Base-by-base conservation (phyloP, 2,329 filamentous ascomycete genomes). In the Elsinoe perseae region DNA sequence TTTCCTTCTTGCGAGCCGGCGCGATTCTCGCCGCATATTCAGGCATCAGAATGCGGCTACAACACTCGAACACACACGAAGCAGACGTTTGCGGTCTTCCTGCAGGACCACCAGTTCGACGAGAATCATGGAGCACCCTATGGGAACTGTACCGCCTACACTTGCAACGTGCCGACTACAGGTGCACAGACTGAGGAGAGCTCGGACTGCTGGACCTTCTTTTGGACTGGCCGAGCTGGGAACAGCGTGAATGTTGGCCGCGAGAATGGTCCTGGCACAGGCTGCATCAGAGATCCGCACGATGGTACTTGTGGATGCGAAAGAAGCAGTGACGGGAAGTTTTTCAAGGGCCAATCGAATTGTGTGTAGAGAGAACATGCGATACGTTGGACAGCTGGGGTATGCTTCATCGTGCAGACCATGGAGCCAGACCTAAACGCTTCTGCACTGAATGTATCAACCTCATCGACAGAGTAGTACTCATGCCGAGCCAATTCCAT, bases 121-220 rank as follows among this genome's bases (percentile, higher is more conserved):
- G 58, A 59, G 9, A 60, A 61, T 57, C 54, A 73, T 53, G 74
- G 74, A 12, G 68, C 66, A 1, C 73, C 73, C 1, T 76, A 76
- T 59, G 73, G 73, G 3, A 76, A 72, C 2, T 76, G 69, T 61
- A 63, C 58, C 8, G 68, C 69, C 3, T 73, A 71, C 59, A 70
- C 67, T 1, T 72, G 68, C 59, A 61, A 62, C 8, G 58, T 64
- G 7, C 70, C 70, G 0, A 66, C 62, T 20, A 0, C 58, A 25
- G 7, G 58, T 57, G 3, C 61, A 66, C 9, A 60, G 70, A 58
- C 59, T 57, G 18, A 62, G 63, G n/a, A 43, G 30, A 57, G 64
- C 18, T 60, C 59, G 1, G 70, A 72, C 59, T 71, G 62, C 60
- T 72, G 70, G 70, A 67, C 68, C 1, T 72, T 72, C 61, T 54